A percentile compares a stretch with the other conserved stretches of the same genome.
Conservation (phyloP, 106 monocot species). For the Gastrodia elata region DNA sequence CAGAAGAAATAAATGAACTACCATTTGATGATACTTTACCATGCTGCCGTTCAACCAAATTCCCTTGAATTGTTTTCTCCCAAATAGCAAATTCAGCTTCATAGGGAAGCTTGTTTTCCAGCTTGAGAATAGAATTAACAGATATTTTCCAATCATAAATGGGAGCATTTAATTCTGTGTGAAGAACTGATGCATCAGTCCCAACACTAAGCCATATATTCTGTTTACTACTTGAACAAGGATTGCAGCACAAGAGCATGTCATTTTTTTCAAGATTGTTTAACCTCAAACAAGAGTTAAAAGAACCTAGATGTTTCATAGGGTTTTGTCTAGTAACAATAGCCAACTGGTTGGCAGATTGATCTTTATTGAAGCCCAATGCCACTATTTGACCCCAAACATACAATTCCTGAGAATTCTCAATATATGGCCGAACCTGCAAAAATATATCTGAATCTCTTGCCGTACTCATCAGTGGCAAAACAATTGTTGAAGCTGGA, state of each 20-base stretch:
- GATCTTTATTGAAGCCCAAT: conserved; percentile 35
- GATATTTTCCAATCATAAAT: conserved; percentile 97
- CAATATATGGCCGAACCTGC: conserved; percentile 67
- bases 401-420: conserved; percentile 41
- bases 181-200: conserved; percentile 85
- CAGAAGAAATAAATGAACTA: conserved; percentile 59
- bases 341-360: conserved; percentile 24
- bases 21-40: conserved; percentile 58
- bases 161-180: conserved; percentile 81
- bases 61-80: conserved; percentile 67
- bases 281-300: conserved; percentile 45
- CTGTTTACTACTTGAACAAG: conserved; percentile 18
- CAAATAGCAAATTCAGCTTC: conserved; percentile 81
- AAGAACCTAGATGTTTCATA: conserved; percentile 19
- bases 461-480: conserved; percentile 63
- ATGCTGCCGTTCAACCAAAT: conserved; percentile 69
- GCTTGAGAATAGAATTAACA: conserved; percentile 61
- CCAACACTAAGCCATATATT: conserved; percentile 76
- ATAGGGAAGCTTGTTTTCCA: conserved; percentile 91
- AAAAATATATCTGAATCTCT: conserved; percentile 54
- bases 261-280: conserved; percentile 84
- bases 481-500: conserved; percentile 54
- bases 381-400: conserved; percentile 56
- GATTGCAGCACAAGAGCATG: conserved; percentile 51
- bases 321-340: conserved; percentile 38